These are phyloP conservation scores for Podila epicladia DNA, from an alignment of 192 early-diverging fungal species.

Conservation along the genomic window DNA sequence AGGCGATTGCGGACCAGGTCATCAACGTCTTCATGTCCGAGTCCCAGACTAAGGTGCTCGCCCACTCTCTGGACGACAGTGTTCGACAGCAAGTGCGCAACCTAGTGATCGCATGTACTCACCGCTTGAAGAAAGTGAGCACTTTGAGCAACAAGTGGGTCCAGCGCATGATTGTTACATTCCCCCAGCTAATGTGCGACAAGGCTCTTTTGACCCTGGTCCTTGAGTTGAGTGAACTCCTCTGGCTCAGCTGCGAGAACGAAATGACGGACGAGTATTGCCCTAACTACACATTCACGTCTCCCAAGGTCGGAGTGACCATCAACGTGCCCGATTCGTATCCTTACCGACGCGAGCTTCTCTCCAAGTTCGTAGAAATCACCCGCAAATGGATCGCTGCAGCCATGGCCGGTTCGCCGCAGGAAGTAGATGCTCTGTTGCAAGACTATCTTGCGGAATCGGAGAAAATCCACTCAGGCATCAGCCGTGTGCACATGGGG, in stretches of 20 bases:
- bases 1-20: constrained; percentile 78
- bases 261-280: constrained; percentile 81
- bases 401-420: constrained; percentile 67
- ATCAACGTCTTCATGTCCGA: constrained; percentile 60
- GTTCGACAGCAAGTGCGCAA: constrained; percentile 63
- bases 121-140: constrained; percentile 76
- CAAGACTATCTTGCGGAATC: constrained; percentile 75
- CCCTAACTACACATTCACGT: constrained; percentile 75
- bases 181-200: constrained; percentile 86
- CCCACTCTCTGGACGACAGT: constrained; percentile 56
- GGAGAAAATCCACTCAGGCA: constrained; percentile 60
- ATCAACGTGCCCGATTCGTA: constrained; percentile 79
- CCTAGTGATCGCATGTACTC: constrained; percentile 71
- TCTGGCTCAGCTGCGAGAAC: constrained; percentile 82
- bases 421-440: constrained; percentile 74
- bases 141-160: constrained; percentile 68
- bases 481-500: constrained; percentile 72
- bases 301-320: constrained; percentile 65
- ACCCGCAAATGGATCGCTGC: constrained; percentile 75
- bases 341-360: constrained; percentile 73
- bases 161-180: constrained; percentile 64
- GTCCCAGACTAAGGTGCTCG: constrained; percentile 49
- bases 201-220: constrained; percentile 69
- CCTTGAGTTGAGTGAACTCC: constrained; percentile 85
- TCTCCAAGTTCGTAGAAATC: constrained; percentile 64